Base-by-base conservation (phyloP, 148 eudicot species). In the Salicornia ramosissima region DNA sequence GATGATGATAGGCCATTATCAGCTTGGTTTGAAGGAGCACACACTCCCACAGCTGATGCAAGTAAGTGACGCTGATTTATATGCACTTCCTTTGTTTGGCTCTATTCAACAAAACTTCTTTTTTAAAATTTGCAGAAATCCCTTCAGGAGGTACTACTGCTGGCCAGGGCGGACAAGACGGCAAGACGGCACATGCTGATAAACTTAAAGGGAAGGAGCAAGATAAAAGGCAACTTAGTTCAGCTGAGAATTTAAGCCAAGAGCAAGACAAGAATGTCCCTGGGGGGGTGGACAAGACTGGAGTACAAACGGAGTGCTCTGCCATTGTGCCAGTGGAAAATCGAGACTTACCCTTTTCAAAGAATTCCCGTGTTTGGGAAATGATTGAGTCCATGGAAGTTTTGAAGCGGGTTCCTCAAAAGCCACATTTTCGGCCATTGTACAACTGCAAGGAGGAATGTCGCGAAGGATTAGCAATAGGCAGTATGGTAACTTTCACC, bases 391-490 rank as follows among this genome's bases (percentile, higher is more conserved):
- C 87, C 60, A 80, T 86, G 90, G 92, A 92, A 49, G 81, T 79
- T 9, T 86, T 87, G 72, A 70, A 74, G 53, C 80, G 34, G 60
- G 61, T 86, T 30, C 98, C 98, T 52, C 98, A 92, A 67, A 81
- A 78, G 18, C 98, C 98, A 1, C 98, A 92, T 79, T 92, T 92
- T 69, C 71, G 39, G 4, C 87, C 96, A 26, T 67, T 92, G 71
- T 72, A 78, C 50, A 67, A 76, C 12, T 64, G 64, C 34, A 82
- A 82, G 73, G 86, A 85, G 70, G 79, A 83, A 74, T 64, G 78
- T 30, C 88, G 98, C 2, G 96, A 92, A 83, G 98, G 94, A 36
- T 74, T 86, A 75, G 98, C 98, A 42, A 81, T 92, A 60, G 96
- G 91, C 14, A 72, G 53, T 53, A 92, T 92, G 98, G 91, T 92